Evolutionary conservation across 305 asterid species (phyloP), one percentile per base, ranked within the genome.

Genomic region (Rubia peregrina): DNA sequence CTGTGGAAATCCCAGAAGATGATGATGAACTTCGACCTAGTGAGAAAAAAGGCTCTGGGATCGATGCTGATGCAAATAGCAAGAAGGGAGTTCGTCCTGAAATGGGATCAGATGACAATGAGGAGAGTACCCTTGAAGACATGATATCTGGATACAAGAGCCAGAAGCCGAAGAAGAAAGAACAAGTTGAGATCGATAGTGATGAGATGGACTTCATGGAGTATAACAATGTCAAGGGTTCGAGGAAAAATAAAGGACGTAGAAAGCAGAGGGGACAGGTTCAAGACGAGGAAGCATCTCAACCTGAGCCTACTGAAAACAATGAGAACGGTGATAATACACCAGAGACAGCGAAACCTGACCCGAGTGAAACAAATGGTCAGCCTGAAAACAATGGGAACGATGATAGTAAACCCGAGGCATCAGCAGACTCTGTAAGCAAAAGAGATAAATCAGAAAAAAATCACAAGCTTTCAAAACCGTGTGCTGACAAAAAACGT

Each of bases 191-290:
- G 69, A 73, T 51, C 4, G 80, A 81, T 62, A 72, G 74, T 70
- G 89, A 87, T 79, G 96, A 87, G 70, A 72, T 85, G 84, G 93
- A 89, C 78, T 88, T 83, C 82, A 85, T 87, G 97, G 95, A 86
- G 66, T 85, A 85, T 72, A 87, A 91, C 76, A 84, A 87, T 78
- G 74, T 79, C 64, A 87, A 87, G 77, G 86, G 84, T 83, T 74
- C 82, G 30, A 83, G 90, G 73, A 89, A 80, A 81, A 91, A 84
- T 79, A 85, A 69, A 77, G 89, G 92, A 75, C 83, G 92, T 71
- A 83, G 90, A 82, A 88, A 83, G 80, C 84, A 83, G 66, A 84
- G 81, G 81, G 83, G 74, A 76, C 80, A 83, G 82, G 81, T 48
- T 53, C 83, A 75, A 62, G 92, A 82, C 51, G 83, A 75, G 56